Evolutionary conservation across 2,329 filamentous ascomycete species (phyloP), one percentile per base, ranked within the genome.

Genomic region (Dactylellina sp.): DNA sequence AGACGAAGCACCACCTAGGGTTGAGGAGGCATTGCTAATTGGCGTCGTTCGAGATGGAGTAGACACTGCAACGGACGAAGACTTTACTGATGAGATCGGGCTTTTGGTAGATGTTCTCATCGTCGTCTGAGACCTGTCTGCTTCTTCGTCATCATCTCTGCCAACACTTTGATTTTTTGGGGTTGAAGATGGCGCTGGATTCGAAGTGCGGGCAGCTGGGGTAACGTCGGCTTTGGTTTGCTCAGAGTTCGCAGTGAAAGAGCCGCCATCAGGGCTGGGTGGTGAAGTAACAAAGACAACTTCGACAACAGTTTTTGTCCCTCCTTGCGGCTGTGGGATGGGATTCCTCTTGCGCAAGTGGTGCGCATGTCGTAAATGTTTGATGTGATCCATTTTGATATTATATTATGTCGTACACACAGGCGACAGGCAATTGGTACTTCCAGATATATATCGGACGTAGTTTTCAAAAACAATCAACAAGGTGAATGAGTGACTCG

Each of bases 281-380:
- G 44, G 44, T 35, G 59, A 56, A 22, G 71, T 75, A n/a, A 75
- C 71, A 44, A 75, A 70, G 18, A 75, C 71, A 24, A 75, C 71
- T n/a, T 75, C 64, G 20, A 75, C 64, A 9, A 75, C 71, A 20
- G 71, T 75, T 46, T 57, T 74, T 11, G 70, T 74, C 20, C 70
- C 70, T 57, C 61, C 70, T 37, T 74, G 70, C 16, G 70, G 70
- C 16, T 65, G 28, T 20, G 68, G 60, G 2, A 47, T n/a, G 25
- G 64, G 37, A 5, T 55, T 35, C 25, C 70, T 55, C 46, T 74
- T 65, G 61, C 55, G 70, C 28, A 74, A 47, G 56, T 66, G 70
- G 20, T 74, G 70, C 39, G 56, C 52, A 62, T 74, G 70, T 66
- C 70, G 61, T 25, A 65, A 37, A 22, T 62, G 70, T 52, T 74